Conservation (phyloP, 148 eudicot species). For the Cornus florida region DNA sequence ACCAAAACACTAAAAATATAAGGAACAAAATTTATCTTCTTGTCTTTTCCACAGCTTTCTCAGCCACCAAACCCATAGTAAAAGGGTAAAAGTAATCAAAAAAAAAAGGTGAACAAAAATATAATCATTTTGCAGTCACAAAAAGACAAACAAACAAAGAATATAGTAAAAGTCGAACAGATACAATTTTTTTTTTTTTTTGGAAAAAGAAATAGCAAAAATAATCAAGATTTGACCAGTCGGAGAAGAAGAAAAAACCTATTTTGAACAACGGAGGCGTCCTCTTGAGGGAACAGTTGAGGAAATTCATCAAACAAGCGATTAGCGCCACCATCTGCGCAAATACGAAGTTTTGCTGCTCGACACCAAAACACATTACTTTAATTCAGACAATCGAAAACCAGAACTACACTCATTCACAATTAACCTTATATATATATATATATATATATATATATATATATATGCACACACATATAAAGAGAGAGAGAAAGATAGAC, state of each 20-base stretch:
- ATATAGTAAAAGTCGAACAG: background rate
- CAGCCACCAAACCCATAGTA: background rate
- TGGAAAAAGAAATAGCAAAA: too few relatives aligned
- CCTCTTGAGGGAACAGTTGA: conserved; percentile 48
- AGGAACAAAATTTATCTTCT: too few relatives aligned
- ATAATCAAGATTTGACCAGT: too few relatives aligned
- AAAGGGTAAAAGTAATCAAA: background rate
- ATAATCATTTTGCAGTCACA: background rate
- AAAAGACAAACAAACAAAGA: too few relatives aligned
- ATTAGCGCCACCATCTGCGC: conserved; percentile 96
- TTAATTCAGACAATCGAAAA: background rate
- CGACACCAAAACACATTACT: conserved; percentile 26
- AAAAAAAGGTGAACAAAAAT: background rate
- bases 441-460: too few relatives aligned
- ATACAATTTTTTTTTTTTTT: too few relatives aligned
- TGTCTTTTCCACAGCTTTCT: background rate
- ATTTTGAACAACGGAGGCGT: conserved; percentile 44
- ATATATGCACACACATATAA: too few relatives aligned
- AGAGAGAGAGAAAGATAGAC: conserved; percentile 22
- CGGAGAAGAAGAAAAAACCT: conserved; percentile 34
- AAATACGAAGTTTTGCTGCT: conserved; percentile 72
- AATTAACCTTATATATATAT: background rate
- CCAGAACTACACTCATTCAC: background rate
- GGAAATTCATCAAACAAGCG: conserved; percentile 77
- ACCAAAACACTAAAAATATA: background rate